These are phyloP conservation scores for Aspergillus flavus DNA, from an alignment of 2,329 filamentous ascomycete species.

Conservation along the genomic window DNA sequence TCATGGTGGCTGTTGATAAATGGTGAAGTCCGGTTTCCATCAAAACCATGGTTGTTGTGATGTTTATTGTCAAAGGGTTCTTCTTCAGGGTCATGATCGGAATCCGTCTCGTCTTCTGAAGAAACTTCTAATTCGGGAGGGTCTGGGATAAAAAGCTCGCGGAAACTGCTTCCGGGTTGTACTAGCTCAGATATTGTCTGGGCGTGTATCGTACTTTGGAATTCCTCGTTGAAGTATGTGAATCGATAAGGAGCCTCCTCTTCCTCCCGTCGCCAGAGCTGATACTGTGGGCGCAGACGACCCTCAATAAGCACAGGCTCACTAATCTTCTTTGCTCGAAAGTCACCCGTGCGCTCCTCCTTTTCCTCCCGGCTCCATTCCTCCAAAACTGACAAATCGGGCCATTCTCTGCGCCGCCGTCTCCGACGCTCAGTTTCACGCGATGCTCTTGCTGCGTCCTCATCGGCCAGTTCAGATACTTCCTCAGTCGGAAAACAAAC, in stretches of 20 bases:
- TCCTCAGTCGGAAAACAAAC: conserved; percentile 86
- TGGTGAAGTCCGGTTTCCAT: background rate
- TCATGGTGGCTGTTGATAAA: conserved; percentile 16
- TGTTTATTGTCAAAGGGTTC: conserved; percentile 13
- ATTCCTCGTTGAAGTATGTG: conserved; percentile 98
- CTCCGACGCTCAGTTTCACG: conserved; percentile 51
- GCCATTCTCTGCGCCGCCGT: conserved; percentile 76
- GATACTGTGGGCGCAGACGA: conserved; percentile 76
- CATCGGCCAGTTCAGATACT: conserved; percentile 81
- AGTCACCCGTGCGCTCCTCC: conserved; percentile 78
- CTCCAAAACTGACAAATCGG: conserved; percentile 79
- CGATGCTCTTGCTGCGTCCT: conserved; percentile 57
- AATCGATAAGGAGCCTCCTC: conserved; percentile 93
- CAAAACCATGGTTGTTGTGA: conserved; percentile 24
- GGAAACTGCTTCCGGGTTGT: conserved; percentile 80
- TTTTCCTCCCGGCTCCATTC: conserved; percentile 92
- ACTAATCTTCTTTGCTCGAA: conserved; percentile 85
- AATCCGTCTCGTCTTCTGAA: conserved; percentile 64
- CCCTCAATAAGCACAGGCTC: conserved; percentile 93
- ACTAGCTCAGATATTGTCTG: conserved; percentile 92
- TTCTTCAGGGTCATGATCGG: conserved; percentile 27
- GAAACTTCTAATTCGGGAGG: conserved; percentile 74
- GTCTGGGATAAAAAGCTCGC: conserved; percentile 87
- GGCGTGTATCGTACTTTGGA: conserved; percentile 93
- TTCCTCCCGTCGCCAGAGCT: conserved; percentile 81